A percentile compares a stretch with the other conserved stretches of the same genome.
phyloP scores from a whole-genome alignment of 441 rosid genomes.

The Francoa sonchifolia region DNA sequence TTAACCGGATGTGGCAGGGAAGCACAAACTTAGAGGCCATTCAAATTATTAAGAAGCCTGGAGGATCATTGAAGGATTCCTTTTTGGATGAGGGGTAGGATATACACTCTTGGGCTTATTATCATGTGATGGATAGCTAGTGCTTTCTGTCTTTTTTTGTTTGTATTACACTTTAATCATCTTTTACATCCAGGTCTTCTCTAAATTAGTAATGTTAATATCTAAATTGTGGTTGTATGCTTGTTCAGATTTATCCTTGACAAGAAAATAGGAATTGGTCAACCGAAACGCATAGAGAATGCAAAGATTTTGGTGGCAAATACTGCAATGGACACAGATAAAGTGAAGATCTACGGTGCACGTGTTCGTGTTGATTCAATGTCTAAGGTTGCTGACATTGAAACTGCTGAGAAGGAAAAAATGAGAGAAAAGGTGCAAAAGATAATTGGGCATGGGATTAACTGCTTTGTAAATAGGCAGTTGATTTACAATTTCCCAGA shows the following conservation, averaged over 20 bases:
- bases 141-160: neutral
- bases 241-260: conserved; percentile 77
- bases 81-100: conserved; percentile 93
- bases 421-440: conserved; percentile 96
- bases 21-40: conserved; percentile 88
- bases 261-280: conserved; percentile 97
- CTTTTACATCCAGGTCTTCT: too few species aligned
- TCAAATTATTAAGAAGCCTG: conserved; percentile 92
- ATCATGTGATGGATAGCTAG: neutral
- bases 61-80: conserved; percentile 79
- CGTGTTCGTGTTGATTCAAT: conserved; percentile 98
- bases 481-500: conserved; percentile 95
- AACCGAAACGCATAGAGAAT: conserved; percentile 89
- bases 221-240: conserved; percentile 2
- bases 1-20: too few species aligned
- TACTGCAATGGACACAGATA: conserved; percentile 98
- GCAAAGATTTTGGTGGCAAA: conserved; percentile 96
- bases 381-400: conserved; percentile 91
- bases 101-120: neutral
- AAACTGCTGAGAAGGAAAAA: conserved; percentile 94
- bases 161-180: conserved; percentile 1
- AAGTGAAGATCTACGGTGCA: conserved; percentile 96
- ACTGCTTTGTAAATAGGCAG: conserved; percentile 94
- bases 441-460: conserved; percentile 81
- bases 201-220: too few species aligned